Evolutionary conservation across 257 asterid genomes (phyloP), one percentile per base, ranked within the genome.

Genomic region (Asclepias syriaca): DNA sequence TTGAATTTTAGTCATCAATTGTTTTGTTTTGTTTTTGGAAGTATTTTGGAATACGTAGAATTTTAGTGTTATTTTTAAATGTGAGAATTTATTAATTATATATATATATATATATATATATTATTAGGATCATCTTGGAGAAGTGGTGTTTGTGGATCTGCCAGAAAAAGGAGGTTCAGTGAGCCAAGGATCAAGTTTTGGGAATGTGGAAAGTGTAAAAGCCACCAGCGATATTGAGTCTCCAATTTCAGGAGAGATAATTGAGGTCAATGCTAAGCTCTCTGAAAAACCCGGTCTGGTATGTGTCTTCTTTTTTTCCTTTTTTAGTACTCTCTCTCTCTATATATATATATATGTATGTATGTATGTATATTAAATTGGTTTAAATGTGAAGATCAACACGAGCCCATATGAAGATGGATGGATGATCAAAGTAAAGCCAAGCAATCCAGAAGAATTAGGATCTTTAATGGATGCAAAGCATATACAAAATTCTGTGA

Each of bases 381-480:
- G 74, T 64, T 53, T 54, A 50, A 48, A 14, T 56, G 65, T 78
- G 84, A 82, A 90, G 97, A 86, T 91, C 57, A 90, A 93, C 58
- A 50, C 88, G 48, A 86, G 95, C 76, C 97, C 98, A 43, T 93
- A 89, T 75, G 97, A 87, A 74, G 95, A 87, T 6, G 97, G 98
- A 34, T 93, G 98, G 98, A 90, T 93, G 95, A 90, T 93, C 57
- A 93, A 93, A 74, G 87, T 90, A 88, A 90, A 90, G 82, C 96
- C 98, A 3, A 81, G 78, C 73, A 82, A 55, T 69, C 85, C 94
- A 40, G 83, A 91, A 16, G 98, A 93, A n/a, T 74, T 90, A 60
- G 90, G 76, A 15, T 70, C 82, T 64, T 74, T 93, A 72, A 49
- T 90, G 98, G 93, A 83, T 53, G 63, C 85, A 18, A 86, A 74